A percentile compares a stretch with the other conserved stretches of the same genome.
These are phyloP conservation scores for Globisporangium barbulae DNA, from an alignment of 352 stramenopile genomes.

Conservation along the genomic window DNA sequence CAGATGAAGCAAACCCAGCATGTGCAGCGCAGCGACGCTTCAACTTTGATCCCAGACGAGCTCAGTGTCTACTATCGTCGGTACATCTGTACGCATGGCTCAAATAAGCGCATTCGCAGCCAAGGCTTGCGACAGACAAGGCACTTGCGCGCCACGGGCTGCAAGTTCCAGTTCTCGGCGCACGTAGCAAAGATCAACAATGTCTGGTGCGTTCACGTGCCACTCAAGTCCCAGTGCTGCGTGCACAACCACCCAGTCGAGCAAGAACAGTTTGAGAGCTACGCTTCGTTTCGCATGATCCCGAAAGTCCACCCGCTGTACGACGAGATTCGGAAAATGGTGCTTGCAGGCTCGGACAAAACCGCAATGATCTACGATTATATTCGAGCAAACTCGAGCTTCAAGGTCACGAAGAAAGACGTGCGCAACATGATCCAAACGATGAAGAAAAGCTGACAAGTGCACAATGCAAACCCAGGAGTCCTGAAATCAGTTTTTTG, in stretches of 20 bases:
- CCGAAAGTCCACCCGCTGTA: conserved; percentile 8
- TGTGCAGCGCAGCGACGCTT: neutral
- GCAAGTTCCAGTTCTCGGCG: conserved; percentile 2
- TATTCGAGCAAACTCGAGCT: neutral
- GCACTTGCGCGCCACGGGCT: neutral
- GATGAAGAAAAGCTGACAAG: neutral
- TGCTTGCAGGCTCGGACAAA: neutral
- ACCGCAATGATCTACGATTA: conserved; percentile 1
- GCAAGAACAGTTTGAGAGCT: conserved; percentile 4
- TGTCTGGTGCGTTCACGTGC: conserved; percentile 1
- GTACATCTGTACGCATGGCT: conserved; percentile 7
- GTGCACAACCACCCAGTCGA: conserved; percentile 7
- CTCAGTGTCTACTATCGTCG: neutral
- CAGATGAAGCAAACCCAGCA: neutral
- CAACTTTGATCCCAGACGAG: neutral
- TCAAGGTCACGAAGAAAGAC: conserved; percentile 5
- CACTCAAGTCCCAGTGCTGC: neutral
- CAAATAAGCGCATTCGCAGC: neutral
- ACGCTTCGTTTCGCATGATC: neutral
- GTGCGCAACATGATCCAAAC: conserved; percentile 2
- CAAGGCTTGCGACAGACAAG: neutral
- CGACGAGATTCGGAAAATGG: conserved; percentile 6
- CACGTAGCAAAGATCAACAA: neutral
- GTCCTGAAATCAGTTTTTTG: no score
- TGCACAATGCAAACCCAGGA: no score